phyloP scores from a whole-genome alignment of 176 grass and related monocot genomes.

The Oropetium thomaeum region DNA sequence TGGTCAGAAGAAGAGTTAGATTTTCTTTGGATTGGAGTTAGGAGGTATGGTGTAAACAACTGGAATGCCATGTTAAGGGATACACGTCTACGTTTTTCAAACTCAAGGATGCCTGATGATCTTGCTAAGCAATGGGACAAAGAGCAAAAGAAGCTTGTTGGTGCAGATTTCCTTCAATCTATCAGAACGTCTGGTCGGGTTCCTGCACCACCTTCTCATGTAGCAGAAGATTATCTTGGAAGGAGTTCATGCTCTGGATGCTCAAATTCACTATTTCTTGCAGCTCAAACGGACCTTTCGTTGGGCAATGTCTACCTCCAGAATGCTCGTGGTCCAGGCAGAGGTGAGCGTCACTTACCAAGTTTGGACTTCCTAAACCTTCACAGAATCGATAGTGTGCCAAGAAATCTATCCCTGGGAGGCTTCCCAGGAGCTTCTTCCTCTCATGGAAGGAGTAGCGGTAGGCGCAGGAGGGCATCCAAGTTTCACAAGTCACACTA shows the following conservation, averaged over 20 bases:
- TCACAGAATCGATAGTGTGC: slow-evolving; percentile 11
- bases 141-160: slow-evolving; percentile 84
- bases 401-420: slow-evolving; percentile 31
- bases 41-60: slow-evolving; percentile 82
- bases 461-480: slow-evolving; percentile 29
- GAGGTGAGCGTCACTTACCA: slow-evolving; percentile 31
- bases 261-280: slow-evolving; percentile 38
- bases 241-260: slow-evolving; percentile 43
- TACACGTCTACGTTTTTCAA: slow-evolving; percentile 56
- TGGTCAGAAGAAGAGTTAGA: slow-evolving; percentile 97
- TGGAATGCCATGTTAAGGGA: slow-evolving; percentile 82
- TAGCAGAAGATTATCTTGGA: slow-evolving; percentile 27
- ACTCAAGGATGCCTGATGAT: slow-evolving; percentile 61
- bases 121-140: slow-evolving; percentile 77
- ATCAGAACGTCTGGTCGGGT: slow-evolving; percentile 22
- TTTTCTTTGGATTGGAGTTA: slow-evolving; percentile 97
- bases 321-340: slow-evolving; percentile 19
- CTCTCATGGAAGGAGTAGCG: slow-evolving; percentile 19
- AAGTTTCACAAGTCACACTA: slow-evolving; percentile 41
- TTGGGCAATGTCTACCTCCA: slow-evolving; percentile 38
- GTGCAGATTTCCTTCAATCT: slow-evolving; percentile 31
- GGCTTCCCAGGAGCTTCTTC: slow-evolving; percentile 42
- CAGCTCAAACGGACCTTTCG: slow-evolving; percentile 55
- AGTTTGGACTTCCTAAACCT: slow-evolving; percentile 27
- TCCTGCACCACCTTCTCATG: slow-evolving; percentile 3